phyloP scores from a whole-genome alignment of 257 asterid genomes.

The Handroanthus guayacan region DNA sequence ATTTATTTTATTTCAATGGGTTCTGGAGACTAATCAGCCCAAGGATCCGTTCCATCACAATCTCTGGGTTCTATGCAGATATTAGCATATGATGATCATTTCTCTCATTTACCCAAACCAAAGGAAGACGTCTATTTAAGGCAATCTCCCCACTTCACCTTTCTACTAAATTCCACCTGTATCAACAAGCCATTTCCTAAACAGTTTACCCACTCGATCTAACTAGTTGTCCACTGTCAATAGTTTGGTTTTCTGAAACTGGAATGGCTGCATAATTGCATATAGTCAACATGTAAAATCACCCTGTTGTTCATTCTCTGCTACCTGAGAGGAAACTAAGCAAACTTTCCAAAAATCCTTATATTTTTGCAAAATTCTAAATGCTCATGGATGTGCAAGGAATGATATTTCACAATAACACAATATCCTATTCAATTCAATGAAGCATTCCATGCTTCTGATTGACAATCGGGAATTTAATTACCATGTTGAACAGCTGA shows the following conservation, averaged over 20 bases:
- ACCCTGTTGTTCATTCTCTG: not conserved
- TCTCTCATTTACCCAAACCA: not conserved
- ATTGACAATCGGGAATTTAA: not conserved
- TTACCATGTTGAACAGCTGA: not conserved
- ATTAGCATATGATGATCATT: slow-evolving; percentile 14
- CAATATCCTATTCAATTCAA: not conserved
- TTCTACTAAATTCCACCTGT: not conserved
- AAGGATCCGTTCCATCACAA: not conserved
- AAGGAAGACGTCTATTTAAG: slow-evolving; percentile 12
- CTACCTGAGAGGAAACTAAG: not conserved
- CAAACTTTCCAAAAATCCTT: not conserved
- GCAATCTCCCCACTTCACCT: not conserved
- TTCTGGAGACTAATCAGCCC: not conserved
- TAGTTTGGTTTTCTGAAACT: not conserved
- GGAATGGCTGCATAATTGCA: not conserved
- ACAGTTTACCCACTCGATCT: not conserved
- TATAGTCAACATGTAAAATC: not conserved
- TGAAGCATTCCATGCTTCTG: not conserved
- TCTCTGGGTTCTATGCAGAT: not conserved
- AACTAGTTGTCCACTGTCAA: not conserved
- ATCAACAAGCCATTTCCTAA: not conserved
- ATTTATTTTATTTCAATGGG: slow-evolving; percentile 1
- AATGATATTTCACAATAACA: not conserved
- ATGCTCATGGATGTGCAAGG: not conserved
- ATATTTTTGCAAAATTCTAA: not conserved